Evolutionary conservation across 202 grass and related monocot species (phyloP), one percentile per base, ranked within the genome.

Genomic region (Brachypodium distachyon): DNA sequence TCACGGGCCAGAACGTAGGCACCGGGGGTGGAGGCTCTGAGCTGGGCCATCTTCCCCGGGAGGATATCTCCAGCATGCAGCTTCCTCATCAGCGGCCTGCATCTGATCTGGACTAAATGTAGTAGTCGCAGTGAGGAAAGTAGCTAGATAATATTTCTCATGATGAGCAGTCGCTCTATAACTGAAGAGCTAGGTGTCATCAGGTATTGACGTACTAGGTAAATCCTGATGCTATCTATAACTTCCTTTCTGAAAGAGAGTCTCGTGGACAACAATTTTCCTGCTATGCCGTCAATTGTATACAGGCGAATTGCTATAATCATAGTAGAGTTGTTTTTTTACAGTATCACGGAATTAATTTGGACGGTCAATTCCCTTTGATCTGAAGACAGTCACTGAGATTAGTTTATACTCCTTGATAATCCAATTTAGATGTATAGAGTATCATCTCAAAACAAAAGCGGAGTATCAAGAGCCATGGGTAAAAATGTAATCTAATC

Each of bases 11-110:
- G 54, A 18, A 67, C 54, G 39, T 39, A 9, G 42, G 28, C 2
- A 12, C 62, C 7, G 78, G 36, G 9, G 50, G 47, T 46, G 85
- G 81, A 68, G 55, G 74, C 42, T 86, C 87, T 63, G 11, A 59
- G 55, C 36, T 92, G 36, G 82, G 85, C 51, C 87, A 90, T 86
- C 81, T 95, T 18, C 95, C 89, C 27, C 77, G 95, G 17, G 89
- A 98, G 83, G 95, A 98, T 73, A 98, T 98, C 31, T 85, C 89
- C 36, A 98, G 89, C 78, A 98, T 98, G 95, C 95, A 95, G 61
- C 89, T 98, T 49, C 95, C 95, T 12, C 75, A 92, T 61, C 61
- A 74, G 59, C 81, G 57, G 61, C 28, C 62, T 28, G 53, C 75
- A n/a, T 67, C 76, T 83, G 89, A 90, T 70, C 64, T 92, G 9